phyloP scores from a whole-genome alignment of 352 stramenopile species.

The Phytopythium delawarense region DNA sequence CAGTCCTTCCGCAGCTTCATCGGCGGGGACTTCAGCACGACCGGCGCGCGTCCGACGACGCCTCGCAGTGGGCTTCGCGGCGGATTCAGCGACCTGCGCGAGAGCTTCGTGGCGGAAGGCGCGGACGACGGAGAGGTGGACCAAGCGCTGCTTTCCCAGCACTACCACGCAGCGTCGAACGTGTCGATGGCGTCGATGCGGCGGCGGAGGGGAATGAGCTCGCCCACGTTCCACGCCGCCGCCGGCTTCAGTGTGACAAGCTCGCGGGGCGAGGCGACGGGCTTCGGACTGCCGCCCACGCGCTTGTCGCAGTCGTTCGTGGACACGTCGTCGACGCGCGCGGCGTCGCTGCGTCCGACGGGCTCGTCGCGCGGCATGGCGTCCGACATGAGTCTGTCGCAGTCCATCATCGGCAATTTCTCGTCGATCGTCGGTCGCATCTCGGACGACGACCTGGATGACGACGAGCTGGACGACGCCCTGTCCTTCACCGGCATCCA shows the following conservation, averaged over 20 bases:
- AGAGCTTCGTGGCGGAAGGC: slow-evolving; percentile 32
- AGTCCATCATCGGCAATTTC: slow-evolving; percentile 75
- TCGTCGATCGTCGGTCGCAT: slow-evolving; percentile 54
- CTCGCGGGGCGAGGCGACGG: slow-evolving; percentile 21
- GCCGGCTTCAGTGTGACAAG: slow-evolving; percentile 13
- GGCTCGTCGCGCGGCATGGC: slow-evolving; percentile 26
- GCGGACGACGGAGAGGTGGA: slow-evolving; percentile 6
- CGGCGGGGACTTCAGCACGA: not conserved
- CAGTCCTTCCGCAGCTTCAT: slow-evolving; percentile 10
- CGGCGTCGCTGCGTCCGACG: slow-evolving; percentile 5
- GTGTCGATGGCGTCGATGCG: not conserved
- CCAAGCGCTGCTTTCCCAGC: not conserved
- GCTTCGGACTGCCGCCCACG: slow-evolving; percentile 33
- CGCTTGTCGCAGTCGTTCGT: slow-evolving; percentile 45
- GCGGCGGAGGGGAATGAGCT: slow-evolving; percentile 19
- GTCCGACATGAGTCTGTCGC: slow-evolving; percentile 64
- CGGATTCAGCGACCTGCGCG: slow-evolving; percentile 28
- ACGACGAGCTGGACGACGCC: slow-evolving; percentile 46
- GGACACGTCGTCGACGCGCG: slow-evolving; percentile 14
- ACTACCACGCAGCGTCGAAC: not conserved
- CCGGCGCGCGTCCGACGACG: not conserved
- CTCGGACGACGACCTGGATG: slow-evolving; percentile 57
- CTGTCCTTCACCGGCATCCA: slow-evolving; percentile 33
- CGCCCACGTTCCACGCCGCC: slow-evolving; percentile 13
- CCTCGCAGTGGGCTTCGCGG: slow-evolving; percentile 15